Base-by-base conservation (phyloP, 257 asterid species). In the Nicotiana otophora region DNA sequence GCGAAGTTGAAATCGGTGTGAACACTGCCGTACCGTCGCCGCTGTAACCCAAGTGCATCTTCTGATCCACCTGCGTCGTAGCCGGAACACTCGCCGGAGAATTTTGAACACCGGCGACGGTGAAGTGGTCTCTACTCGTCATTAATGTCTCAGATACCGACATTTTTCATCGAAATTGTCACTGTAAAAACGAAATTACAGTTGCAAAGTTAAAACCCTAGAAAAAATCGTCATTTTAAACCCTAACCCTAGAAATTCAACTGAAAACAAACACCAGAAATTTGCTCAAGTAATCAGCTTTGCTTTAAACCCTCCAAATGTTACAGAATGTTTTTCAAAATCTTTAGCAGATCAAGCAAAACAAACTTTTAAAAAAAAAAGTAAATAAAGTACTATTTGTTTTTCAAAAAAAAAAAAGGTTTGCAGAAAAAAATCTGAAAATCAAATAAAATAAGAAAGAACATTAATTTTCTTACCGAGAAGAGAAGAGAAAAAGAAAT, bases 71-170 rank as follows among this genome's bases (percentile, higher is more conserved):
- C 78, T 60, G 78, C 6, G 60, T 11, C n/a, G 36, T 42, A 0
- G 20, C 15, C 80, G 80, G 62, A 26, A 74, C 26, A 14, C 5
- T 74, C 42, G 42, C 9, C 42, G 80, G 80, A 15, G 80, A 74
- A 26, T 51, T 74, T 51, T 74, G 80, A 48, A 74, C 80, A 14
- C 80, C 80, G 80, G 62, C 26, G 3, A 74, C 26, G 10, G 39
- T 26, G 26, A 48, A 74, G 17, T 74, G 80, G 15, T 72, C 78
- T 46, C 60, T 72, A 72, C 78, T 72, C 0, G 58, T 70, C 78
- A 70, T 70, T 70, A 70, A 12, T 72, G 61, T n/a, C 80, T 74
- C 80, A 74, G 80, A 3, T 74, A 74, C 80, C 80, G 80, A 74
- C 80, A 74, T 74, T 51, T 48, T 74, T 15, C 62, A 74, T 46